Conservation (phyloP, 179 eudicot genomes). For the Heliamphora pulchella region DNA sequence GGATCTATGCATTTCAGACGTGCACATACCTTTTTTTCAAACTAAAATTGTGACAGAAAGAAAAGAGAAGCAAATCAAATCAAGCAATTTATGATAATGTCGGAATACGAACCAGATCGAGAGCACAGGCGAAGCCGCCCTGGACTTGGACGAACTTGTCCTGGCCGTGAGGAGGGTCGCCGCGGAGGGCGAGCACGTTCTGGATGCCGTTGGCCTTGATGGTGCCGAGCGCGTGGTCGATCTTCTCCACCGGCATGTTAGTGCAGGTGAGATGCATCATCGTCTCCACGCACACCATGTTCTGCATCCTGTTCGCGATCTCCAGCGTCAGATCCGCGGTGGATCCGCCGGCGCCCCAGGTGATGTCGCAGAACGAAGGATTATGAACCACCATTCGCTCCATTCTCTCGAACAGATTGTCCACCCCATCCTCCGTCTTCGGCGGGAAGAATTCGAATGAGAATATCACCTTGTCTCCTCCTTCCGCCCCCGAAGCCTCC, state of each 20-base stretch:
- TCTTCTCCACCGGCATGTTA: slow-evolving; percentile 89
- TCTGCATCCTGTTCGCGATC: slow-evolving; percentile 86
- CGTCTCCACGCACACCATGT: slow-evolving; percentile 80
- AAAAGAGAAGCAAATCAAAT: too few relatives aligned
- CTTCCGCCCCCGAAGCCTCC: too few relatives aligned
- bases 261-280: slow-evolving; percentile 99
- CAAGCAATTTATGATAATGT: too few relatives aligned
- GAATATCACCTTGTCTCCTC: slow-evolving; percentile 38
- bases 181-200: slow-evolving; percentile 93
- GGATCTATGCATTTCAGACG: too few relatives aligned
- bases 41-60: too few relatives aligned
- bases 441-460: slow-evolving; percentile 98
- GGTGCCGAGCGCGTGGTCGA: slow-evolving; percentile 67
- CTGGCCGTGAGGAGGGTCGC: slow-evolving; percentile 98
- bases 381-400: slow-evolving; percentile 81
- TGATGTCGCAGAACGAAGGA: slow-evolving; percentile 89
- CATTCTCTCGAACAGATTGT: slow-evolving; percentile 89
- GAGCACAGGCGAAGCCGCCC: slow-evolving; percentile 93
- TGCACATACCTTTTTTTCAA: too few relatives aligned
- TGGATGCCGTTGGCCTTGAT: slow-evolving; percentile 74
- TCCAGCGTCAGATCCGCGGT: slow-evolving; percentile 94
- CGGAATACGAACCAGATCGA: slow-evolving; percentile 49
- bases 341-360: slow-evolving; percentile 99
- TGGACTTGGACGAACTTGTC: slow-evolving; percentile 87
- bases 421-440: slow-evolving; percentile 90